Evolutionary conservation across 495 filamentous ascomycete species (phyloP), one percentile per base, ranked within the genome.

Genomic region (Penicillium egyptiacum): DNA sequence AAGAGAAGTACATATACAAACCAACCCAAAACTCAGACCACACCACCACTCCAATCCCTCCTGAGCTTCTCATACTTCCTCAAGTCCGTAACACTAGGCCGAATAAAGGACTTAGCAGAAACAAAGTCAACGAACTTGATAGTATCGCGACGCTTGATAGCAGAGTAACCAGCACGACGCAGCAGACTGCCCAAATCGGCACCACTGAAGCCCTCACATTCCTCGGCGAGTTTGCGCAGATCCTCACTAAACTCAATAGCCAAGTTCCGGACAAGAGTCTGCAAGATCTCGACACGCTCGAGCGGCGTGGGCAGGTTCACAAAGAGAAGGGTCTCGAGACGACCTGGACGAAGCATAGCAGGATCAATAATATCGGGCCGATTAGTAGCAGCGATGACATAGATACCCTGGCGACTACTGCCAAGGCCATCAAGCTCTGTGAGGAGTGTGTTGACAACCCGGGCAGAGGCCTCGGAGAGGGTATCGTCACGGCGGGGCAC

Each of bases 371-470:
- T 95, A 65, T 98, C 94, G 2, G 93, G 93, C 1, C 94, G 75
- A 66, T 98, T 98, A 4, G 95, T 97, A 1, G 94, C 94, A 14
- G 90, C 94, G 57, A 98, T 88, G 26, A 98, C 89, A 70, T 96
- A 97, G 62, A 98, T 93, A 3, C 95, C 93, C 41, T 82, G 78
- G 16, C 95, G 86, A 53, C 84, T 88, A 56, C 81, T 84, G 10
- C 77, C 77, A 14, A 96, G 79, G 23, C 94, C 94, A 65, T 98
- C 94, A 1, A 98, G 81, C 71, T 98, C 94, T 1, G 94, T 98
- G n/a, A 98, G 84, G 1, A 98, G 79, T 12, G 94, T 95, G 70
- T 98, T 98, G 56, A 98, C 94, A 19, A 98, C 91, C 41, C 94
- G 83, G 10, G 91, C 85, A 48, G 87, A 90, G 31, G 89, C 86